These are phyloP conservation scores for Galium porrigens DNA, from an alignment of 305 asterid species.

Conservation along the genomic window DNA sequence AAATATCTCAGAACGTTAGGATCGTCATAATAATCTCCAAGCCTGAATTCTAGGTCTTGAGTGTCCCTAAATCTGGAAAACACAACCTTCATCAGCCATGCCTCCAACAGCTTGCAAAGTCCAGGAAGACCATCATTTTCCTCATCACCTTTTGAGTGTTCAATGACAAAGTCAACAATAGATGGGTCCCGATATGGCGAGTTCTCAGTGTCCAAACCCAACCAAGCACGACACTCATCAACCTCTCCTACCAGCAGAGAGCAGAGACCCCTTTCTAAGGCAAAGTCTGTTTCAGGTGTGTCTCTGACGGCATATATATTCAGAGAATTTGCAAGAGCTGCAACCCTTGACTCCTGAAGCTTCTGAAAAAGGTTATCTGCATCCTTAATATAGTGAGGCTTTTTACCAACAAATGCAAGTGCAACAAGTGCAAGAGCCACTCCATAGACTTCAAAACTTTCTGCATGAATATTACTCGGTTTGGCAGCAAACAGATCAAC, in stretches of 20 bases:
- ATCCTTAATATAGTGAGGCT: constrained; percentile 79
- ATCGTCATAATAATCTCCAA: constrained; percentile 91
- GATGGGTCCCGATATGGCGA: constrained; percentile 82
- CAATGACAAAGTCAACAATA: constrained; percentile 54
- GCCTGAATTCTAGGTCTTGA: constrained; percentile 47
- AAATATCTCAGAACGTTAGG: constrained; percentile 82
- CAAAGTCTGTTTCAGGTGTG: constrained; percentile 66
- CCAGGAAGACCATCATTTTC: constrained; percentile 87
- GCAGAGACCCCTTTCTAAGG: constrained; percentile 94
- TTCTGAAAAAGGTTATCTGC: constrained; percentile 92
- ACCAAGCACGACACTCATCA: constrained; percentile 77
- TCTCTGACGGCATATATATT: constrained; percentile 34
- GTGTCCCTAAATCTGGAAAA: constrained; percentile 93
- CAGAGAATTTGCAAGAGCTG: constrained; percentile 35
- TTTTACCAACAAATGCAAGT: constrained; percentile 75
- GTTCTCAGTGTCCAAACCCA: constrained; percentile 63
- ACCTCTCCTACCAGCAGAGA: constrained; percentile 89
- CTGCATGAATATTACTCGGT: constrained; percentile 92
- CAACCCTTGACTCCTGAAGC: constrained; percentile 75
- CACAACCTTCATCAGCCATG: constrained; percentile 94
- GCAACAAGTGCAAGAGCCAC: constrained; percentile 94
- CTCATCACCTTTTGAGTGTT: constrained; percentile 58
- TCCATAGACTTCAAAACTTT: constrained; percentile 89
- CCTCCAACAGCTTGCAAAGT: constrained; percentile 75
- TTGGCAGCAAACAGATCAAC: constrained; percentile 88